phyloP scores from a whole-genome alignment of 2,329 filamentous ascomycete genomes.

The Hymenotorrendiella dingleyae region DNA sequence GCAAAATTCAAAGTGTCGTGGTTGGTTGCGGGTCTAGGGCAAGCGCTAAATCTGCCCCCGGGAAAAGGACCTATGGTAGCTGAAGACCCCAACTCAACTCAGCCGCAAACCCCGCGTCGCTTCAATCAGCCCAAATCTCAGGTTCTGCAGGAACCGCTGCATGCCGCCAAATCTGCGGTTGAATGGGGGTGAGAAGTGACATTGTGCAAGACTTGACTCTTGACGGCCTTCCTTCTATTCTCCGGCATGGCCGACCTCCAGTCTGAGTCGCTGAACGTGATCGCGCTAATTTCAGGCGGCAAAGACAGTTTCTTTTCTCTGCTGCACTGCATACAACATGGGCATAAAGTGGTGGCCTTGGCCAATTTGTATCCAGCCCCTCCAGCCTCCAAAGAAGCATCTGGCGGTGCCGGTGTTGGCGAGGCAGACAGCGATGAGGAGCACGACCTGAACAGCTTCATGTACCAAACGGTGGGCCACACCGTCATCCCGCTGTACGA shows the following conservation, averaged over 20 bases:
- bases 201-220: too few relatives aligned
- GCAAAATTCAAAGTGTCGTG: too few relatives aligned
- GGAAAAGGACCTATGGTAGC: too few relatives aligned
- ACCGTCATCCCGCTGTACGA: slow-evolving; percentile 80
- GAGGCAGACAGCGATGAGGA: slow-evolving; percentile 35
- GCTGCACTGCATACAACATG: slow-evolving; percentile 81
- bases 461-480: slow-evolving; percentile 98
- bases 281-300: slow-evolving; percentile 89
- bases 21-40: too few relatives aligned
- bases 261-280: slow-evolving; percentile 61
- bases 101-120: neutral
- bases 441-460: slow-evolving; percentile 88
- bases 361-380: slow-evolving; percentile 73
- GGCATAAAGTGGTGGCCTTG: slow-evolving; percentile 78
- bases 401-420: slow-evolving; percentile 5
- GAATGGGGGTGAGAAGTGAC: too few relatives aligned
- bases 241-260: slow-evolving; percentile 27
- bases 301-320: slow-evolving; percentile 96
- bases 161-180: too few relatives aligned
- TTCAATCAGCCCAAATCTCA: neutral
- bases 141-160: too few relatives aligned
- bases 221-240: too few relatives aligned
- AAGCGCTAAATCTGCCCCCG: too few relatives aligned
- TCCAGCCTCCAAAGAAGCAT: slow-evolving; percentile 1
- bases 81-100: too few relatives aligned